Percentiles rank a stretch among this genome's conserved stretches.
Evolutionary conservation across 1,284 basidiomycete genomes (phyloP).

Genomic region (Malassezia yamatoensis): DNA sequence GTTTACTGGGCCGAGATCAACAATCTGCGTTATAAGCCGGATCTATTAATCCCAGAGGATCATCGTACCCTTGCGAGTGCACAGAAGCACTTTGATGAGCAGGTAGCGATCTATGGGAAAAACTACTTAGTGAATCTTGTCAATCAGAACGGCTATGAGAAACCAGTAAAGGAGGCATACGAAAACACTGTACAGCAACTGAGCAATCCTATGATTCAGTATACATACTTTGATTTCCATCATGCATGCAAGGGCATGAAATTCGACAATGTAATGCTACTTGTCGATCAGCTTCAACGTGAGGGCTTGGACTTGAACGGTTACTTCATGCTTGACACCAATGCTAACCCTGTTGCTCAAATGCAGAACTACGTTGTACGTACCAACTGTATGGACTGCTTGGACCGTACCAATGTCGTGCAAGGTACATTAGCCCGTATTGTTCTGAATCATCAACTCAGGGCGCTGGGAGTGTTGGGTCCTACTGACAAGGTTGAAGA

Average conservation of each 20-base stretch:
- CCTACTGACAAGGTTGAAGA: slow-evolving; percentile 33
- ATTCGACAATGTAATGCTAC: slow-evolving; percentile 78
- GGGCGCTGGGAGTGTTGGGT: slow-evolving; percentile 47
- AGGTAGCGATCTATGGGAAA: slow-evolving; percentile 67
- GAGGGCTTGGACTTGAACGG: slow-evolving; percentile 56
- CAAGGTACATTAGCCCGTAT: slow-evolving; percentile 53
- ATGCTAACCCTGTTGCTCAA: slow-evolving; percentile 20
- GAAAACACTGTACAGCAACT: slow-evolving; percentile 63
- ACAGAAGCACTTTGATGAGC: slow-evolving; percentile 64
- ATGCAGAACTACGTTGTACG: slow-evolving; percentile 50
- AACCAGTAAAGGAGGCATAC: slow-evolving; percentile 89
- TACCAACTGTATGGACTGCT: slow-evolving; percentile 70
- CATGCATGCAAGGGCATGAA: slow-evolving; percentile 89
- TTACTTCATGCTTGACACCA: slow-evolving; percentile 24
- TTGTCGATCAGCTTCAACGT: slow-evolving; percentile 65
- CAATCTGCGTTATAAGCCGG: slow-evolving; percentile 90
- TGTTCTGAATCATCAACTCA: slow-evolving; percentile 61
- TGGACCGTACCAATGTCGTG: slow-evolving; percentile 84
- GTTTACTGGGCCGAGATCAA: slow-evolving; percentile 96
- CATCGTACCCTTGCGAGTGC: slow-evolving; percentile 67
- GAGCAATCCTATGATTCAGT: slow-evolving; percentile 62
- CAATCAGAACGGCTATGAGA: slow-evolving; percentile 88
- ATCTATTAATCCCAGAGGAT: slow-evolving; percentile 88
- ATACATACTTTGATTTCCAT: slow-evolving; percentile 97
- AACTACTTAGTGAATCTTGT: slow-evolving; percentile 82